Percentiles rank a stretch among this genome's conserved stretches.
Evolutionary conservation across 2,329 filamentous ascomycete species (phyloP).

Genomic region (Epicoccum sorghinum): DNA sequence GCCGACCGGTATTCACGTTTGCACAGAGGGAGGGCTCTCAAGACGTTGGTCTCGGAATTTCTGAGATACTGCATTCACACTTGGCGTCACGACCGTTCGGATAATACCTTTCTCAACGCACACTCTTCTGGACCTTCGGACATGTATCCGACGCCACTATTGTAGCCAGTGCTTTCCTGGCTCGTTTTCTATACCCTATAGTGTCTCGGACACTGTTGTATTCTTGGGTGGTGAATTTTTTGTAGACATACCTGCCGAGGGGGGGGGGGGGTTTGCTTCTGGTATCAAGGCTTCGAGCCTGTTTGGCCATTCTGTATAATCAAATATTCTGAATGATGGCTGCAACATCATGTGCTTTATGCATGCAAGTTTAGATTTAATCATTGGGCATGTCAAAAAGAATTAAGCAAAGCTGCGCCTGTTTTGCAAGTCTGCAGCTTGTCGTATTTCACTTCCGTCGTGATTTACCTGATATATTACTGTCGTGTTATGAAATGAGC

Average conservation of each 20-base stretch:
- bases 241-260: slow-evolving; percentile 4
- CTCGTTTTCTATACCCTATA: slow-evolving; percentile 26
- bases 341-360: no score
- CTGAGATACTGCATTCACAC: slow-evolving; percentile 17
- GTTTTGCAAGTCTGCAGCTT: no score
- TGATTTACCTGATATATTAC: no score
- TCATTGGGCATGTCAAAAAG: no score
- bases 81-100: slow-evolving; percentile 27
- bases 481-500: not conserved
- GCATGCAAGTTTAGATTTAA: no score
- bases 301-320: slow-evolving; percentile 14
- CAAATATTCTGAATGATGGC: no score
- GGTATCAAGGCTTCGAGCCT: slow-evolving; percentile 14
- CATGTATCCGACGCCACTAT: slow-evolving; percentile 16
- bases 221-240: slow-evolving; percentile 1
- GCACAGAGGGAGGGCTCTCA: not conserved
- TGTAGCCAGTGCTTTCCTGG: slow-evolving; percentile 14
- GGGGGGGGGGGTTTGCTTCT: not conserved
- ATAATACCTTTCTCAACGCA: slow-evolving; percentile 22
- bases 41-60: slow-evolving; percentile 14
- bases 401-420: no score
- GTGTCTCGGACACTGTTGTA: slow-evolving; percentile 17
- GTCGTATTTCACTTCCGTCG: no score
- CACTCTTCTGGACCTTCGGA: slow-evolving; percentile 20
- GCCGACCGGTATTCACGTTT: slow-evolving; percentile 8